These are phyloP conservation scores for Xylaria scruposa DNA, from an alignment of 495 filamentous ascomycete species.

Conservation along the genomic window DNA sequence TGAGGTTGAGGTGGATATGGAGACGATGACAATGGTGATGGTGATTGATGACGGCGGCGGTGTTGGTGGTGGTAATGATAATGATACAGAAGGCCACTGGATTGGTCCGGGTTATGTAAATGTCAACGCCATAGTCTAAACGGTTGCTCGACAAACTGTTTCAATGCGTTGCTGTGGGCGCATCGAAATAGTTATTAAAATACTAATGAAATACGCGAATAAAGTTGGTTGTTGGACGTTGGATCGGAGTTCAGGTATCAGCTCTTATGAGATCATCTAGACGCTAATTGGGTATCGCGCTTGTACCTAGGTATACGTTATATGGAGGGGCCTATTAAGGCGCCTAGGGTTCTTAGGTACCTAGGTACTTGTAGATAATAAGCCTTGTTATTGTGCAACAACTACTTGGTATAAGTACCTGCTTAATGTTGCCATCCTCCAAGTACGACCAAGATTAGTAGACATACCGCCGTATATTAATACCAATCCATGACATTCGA, in stretches of 20 bases:
- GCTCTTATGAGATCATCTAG: constrained; percentile 7
- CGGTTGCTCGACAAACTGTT: not conserved
- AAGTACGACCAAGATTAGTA: not conserved
- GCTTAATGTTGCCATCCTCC: too few relatives aligned
- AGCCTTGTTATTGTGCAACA: too few relatives aligned
- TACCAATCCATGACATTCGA: not conserved
- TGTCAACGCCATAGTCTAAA: constrained; percentile 15
- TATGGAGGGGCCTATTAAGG: too few relatives aligned
- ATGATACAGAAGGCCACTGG: not conserved
- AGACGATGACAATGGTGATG: not conserved
- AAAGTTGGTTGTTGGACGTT: not conserved
- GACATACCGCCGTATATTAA: not conserved
- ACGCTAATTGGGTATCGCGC: too few relatives aligned
- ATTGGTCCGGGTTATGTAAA: not conserved
- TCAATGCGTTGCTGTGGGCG: not conserved
- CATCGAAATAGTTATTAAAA: not conserved
- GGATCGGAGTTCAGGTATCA: not conserved
- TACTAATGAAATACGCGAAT: not conserved
- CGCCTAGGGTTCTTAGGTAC: not conserved
- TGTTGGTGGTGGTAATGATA: not conserved
- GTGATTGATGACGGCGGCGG: not conserved
- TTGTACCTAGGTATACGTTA: too few relatives aligned
- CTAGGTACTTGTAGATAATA: too few relatives aligned
- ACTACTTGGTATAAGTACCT: too few relatives aligned
- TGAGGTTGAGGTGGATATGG: not conserved